Percentiles rank a stretch among this genome's conserved stretches.
Conservation (phyloP, 2,329 filamentous ascomycete species). For the Nemania serpens region DNA sequence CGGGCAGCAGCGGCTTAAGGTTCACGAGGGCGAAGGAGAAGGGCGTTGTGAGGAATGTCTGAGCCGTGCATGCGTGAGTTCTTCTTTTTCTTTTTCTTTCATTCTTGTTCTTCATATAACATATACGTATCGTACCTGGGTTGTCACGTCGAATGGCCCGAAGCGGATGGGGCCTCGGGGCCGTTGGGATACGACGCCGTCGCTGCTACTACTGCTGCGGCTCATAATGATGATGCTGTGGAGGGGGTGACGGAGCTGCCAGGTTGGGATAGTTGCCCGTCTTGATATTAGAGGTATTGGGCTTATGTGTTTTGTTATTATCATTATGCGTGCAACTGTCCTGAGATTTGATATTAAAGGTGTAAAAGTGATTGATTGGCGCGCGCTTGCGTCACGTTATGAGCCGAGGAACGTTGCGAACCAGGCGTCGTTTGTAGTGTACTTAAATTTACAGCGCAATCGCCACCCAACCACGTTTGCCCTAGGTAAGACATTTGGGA, state of each 20-base stretch:
- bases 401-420: too few species aligned
- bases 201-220: background rate
- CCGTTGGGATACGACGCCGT: background rate
- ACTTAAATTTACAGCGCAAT: too few species aligned
- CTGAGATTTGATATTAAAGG: background rate
- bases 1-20: conserved; percentile 89
- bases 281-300: conserved; percentile 4
- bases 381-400: too few species aligned
- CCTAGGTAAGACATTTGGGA: too few species aligned
- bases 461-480: too few species aligned
- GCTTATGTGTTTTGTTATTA: conserved; percentile 3
- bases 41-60: conserved; percentile 87
- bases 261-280: conserved; percentile 1
- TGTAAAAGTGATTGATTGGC: too few species aligned
- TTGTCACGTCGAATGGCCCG: conserved; percentile 75
- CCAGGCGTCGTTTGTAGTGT: too few species aligned
- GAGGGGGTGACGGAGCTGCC: background rate
- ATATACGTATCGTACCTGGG: conserved; percentile 59
- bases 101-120: too few species aligned
- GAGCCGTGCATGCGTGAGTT: conserved; percentile 13
- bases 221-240: conserved; percentile 12
- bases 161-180: conserved; percentile 60
- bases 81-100: background rate
- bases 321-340: conserved; percentile 15
- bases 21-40: conserved; percentile 90